Evolutionary conservation across 208 protist genomes (phyloP).

Genomic region (Wallacemonas sp.): DNA sequence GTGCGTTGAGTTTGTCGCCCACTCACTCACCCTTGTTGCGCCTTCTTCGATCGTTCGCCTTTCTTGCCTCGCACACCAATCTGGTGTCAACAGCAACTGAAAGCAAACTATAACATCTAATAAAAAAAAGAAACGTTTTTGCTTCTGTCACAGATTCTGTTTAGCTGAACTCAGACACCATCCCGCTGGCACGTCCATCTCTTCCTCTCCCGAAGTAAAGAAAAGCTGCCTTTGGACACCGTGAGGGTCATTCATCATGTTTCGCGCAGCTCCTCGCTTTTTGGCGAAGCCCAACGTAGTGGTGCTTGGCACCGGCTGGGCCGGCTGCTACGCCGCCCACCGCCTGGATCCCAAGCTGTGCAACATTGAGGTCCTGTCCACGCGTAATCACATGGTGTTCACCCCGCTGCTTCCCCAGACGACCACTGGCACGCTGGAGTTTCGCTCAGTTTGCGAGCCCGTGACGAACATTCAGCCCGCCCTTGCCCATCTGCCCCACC

Average conservation of each 20-base stretch:
- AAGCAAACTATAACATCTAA: not conserved
- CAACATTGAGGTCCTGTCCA: constrained; percentile 87
- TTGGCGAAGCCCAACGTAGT: constrained; percentile 78
- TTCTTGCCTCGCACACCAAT: too few species aligned
- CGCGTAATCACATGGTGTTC: constrained; percentile 94
- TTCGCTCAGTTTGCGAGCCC: constrained; percentile 87
- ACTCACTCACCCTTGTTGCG: too few species aligned
- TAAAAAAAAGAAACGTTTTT: not conserved
- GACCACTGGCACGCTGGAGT: constrained; percentile 91
- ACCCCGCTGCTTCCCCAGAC: constrained; percentile 93
- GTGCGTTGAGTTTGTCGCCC: too few species aligned
- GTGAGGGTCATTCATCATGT: constrained; percentile 18
- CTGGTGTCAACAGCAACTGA: not conserved
- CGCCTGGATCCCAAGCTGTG: constrained; percentile 71
- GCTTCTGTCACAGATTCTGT: not conserved
- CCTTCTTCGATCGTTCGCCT: too few species aligned
- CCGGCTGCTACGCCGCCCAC: constrained; percentile 74
- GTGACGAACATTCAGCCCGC: constrained; percentile 80
- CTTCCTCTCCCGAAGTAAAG: not conserved
- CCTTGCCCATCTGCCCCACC: constrained; percentile 73
- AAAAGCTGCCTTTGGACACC: not conserved
- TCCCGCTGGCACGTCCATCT: too few species aligned
- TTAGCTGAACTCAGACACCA: too few species aligned
- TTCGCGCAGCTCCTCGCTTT: constrained; percentile 27
- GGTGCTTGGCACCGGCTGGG: constrained; percentile 92